Evolutionary conservation across 805 yeast genomes (phyloP).

Genomic region (Pichia heedii): DNA sequence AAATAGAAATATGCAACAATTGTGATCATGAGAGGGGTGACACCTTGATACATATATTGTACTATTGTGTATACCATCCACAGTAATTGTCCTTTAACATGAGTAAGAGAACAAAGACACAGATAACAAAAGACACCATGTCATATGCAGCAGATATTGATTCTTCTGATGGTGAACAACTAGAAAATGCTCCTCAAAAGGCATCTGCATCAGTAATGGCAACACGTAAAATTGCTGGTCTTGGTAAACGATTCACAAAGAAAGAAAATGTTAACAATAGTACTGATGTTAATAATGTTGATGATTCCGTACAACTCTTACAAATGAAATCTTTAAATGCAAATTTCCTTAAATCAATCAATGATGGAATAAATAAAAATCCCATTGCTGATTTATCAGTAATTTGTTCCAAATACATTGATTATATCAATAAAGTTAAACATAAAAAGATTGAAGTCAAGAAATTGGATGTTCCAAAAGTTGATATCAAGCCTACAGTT

Average conservation of each 20-base stretch:
- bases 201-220: constrained; percentile 62
- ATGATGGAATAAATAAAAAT: constrained; percentile 31
- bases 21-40: too few relatives aligned
- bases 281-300: too few relatives aligned
- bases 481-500: constrained; percentile 13
- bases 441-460: constrained; percentile 19
- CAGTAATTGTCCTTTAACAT: too few relatives aligned
- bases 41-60: too few relatives aligned
- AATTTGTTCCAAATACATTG: constrained; percentile 48
- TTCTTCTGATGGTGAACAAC: constrained; percentile 32
- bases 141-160: not conserved
- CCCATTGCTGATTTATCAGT: constrained; percentile 49
- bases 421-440: constrained; percentile 37
- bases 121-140: constrained; percentile 36
- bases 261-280: not conserved
- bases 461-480: constrained; percentile 18
- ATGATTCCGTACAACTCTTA: constrained; percentile 28
- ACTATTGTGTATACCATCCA: too few relatives aligned
- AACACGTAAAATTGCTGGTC: constrained; percentile 51
- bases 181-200: constrained; percentile 23
- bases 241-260: constrained; percentile 9
- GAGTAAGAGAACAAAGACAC: constrained; percentile 54
- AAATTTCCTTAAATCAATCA: constrained; percentile 44
- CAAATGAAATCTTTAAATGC: constrained; percentile 60
- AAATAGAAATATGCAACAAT: too few relatives aligned